phyloP scores from a whole-genome alignment of 2,329 filamentous ascomycete genomes.

The Neopestalotiopsis rosae region DNA sequence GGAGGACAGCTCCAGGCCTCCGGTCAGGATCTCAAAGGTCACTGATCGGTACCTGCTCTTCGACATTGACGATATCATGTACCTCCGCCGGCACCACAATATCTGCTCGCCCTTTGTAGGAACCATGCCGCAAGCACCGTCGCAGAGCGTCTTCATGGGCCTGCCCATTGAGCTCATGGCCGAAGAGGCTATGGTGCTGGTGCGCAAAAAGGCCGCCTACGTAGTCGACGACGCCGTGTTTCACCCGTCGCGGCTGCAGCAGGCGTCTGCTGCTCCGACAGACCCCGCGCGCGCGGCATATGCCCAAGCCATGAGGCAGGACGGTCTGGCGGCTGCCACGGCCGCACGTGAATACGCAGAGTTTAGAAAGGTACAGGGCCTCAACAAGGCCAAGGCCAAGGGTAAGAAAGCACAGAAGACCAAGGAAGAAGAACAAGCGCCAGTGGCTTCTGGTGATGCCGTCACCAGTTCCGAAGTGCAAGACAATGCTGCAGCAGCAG shows the following conservation, averaged over 20 bases:
- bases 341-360: slow-evolving; percentile 39
- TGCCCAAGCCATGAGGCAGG: slow-evolving; percentile 58
- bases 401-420: slow-evolving; percentile 22
- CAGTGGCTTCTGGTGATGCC: slow-evolving; percentile 43
- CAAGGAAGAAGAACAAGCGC: slow-evolving; percentile 50
- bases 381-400: slow-evolving; percentile 24
- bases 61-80: slow-evolving; percentile 79
- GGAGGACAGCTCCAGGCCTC: slow-evolving; percentile 19
- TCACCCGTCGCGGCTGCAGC: slow-evolving; percentile 70
- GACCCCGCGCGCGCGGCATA: slow-evolving; percentile 65
- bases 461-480: not conserved
- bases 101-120: slow-evolving; percentile 88
- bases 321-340: slow-evolving; percentile 46
- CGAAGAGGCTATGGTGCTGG: slow-evolving; percentile 84
- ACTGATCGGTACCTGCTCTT: slow-evolving; percentile 87
- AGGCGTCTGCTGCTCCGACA: slow-evolving; percentile 55
- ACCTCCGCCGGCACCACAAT: slow-evolving; percentile 79
- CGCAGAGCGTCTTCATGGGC: slow-evolving; percentile 93
- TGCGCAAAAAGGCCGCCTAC: slow-evolving; percentile 77
- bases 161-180: slow-evolving; percentile 88
- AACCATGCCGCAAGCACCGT: slow-evolving; percentile 87
- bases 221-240: slow-evolving; percentile 79
- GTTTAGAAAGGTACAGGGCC: slow-evolving; percentile 21
- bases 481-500: slow-evolving; percentile 27
- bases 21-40: slow-evolving; percentile 81